These are phyloP conservation scores for Clonostachys sp. DNA, from an alignment of 2,329 filamentous ascomycete species.

Conservation along the genomic window DNA sequence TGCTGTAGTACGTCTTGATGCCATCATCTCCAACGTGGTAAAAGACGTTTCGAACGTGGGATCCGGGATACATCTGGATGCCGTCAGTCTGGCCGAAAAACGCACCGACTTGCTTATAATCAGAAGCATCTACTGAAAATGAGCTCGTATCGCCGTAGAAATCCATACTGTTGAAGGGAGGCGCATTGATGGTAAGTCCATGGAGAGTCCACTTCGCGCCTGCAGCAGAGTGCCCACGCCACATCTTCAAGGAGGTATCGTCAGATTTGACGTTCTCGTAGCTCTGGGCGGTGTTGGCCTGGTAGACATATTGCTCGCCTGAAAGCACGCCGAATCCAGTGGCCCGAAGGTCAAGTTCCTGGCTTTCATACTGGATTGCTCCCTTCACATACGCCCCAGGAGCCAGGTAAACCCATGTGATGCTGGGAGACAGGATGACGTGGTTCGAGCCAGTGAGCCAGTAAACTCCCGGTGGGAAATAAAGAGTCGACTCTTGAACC, in stretches of 20 bases:
- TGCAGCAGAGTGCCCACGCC: conserved; percentile 11
- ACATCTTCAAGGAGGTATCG: conserved; percentile 20
- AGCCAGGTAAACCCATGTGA: conserved; percentile 18
- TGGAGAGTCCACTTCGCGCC: conserved; percentile 14
- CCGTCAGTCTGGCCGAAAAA: conserved; percentile 30
- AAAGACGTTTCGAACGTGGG: conserved; percentile 21
- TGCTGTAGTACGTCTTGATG: conserved; percentile 26
- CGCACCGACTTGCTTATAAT: conserved; percentile 31
- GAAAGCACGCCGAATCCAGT: conserved; percentile 27
- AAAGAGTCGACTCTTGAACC: conserved; percentile 11
- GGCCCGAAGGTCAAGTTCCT: conserved; percentile 14
- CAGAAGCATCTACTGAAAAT: conserved; percentile 12
- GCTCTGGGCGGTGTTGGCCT: conserved; percentile 20
- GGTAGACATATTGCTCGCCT: conserved; percentile 29
- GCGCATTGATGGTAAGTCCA: conserved; percentile 22
- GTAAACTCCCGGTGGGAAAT: conserved; percentile 23
- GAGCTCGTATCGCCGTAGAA: conserved; percentile 9
- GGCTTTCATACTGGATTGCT: conserved; percentile 21
- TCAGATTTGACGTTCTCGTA: conserved; percentile 20
- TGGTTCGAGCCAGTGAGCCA: conserved; percentile 15
- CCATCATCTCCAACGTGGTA: conserved; percentile 27
- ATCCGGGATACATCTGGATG: conserved; percentile 22
- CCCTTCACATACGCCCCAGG: conserved; percentile 29
- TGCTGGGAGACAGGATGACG: conserved; percentile 6
- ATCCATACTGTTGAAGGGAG: conserved; percentile 30